These are phyloP conservation scores for Sequoia sempervirens DNA, from an alignment of 75 land plant species.

Conservation along the genomic window DNA sequence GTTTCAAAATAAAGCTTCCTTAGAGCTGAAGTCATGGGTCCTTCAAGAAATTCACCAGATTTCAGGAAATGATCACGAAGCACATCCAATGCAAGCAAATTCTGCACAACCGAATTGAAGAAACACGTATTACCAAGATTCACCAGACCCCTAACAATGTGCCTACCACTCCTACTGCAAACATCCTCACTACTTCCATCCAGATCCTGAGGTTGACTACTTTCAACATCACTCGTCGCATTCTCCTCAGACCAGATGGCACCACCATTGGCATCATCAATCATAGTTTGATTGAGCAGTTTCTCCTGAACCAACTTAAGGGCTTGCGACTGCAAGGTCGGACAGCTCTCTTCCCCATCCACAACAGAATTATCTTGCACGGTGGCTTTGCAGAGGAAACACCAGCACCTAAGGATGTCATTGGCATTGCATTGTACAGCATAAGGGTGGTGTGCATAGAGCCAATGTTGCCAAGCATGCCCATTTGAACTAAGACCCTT, in stretches of 20 bases:
- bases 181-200: constrained; percentile 6
- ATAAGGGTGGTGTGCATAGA: constrained; percentile 36
- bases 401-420: constrained; percentile 53
- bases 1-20: constrained; percentile 69
- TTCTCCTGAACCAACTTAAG: constrained; percentile 11
- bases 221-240: background rate
- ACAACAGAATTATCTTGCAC: constrained; percentile 21
- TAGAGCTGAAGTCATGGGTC: constrained; percentile 61
- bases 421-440: constrained; percentile 50
- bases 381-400: constrained; percentile 53
- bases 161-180: constrained; percentile 6
- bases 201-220: background rate
- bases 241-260: background rate
- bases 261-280: constrained; percentile 17
- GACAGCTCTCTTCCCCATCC: background rate
- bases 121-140: constrained; percentile 97
- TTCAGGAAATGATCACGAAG: constrained; percentile 57
- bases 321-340: constrained; percentile 7
- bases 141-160: constrained; percentile 57
- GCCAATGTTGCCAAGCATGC: constrained; percentile 64
- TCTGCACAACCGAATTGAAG: constrained; percentile 92
- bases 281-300: constrained; percentile 10
- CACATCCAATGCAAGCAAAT: constrained; percentile 56
- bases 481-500: constrained; percentile 25
- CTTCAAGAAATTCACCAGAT: constrained; percentile 16